phyloP scores from a whole-genome alignment of 2,329 filamentous ascomycete genomes.

The Rasamsonia emersonii region DNA sequence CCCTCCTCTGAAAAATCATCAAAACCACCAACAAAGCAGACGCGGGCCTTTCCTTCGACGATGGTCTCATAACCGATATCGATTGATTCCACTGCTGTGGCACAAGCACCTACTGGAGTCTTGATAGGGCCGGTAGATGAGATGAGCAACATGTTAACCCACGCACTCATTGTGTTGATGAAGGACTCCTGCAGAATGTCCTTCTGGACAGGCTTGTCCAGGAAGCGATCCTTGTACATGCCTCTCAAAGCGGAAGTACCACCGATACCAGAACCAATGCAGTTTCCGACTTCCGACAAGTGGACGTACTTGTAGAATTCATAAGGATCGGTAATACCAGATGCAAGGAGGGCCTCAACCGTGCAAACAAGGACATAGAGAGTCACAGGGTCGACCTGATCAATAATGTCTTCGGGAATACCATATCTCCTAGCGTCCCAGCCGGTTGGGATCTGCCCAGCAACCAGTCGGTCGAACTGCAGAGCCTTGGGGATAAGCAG shows the following conservation, averaged over 20 bases:
- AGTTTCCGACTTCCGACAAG: constrained; percentile 95
- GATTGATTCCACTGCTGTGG: constrained; percentile 92
- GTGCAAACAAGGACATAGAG: constrained; percentile 92
- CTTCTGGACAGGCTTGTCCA: constrained; percentile 96
- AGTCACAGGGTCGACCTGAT: constrained; percentile 93
- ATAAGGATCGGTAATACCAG: constrained; percentile 96
- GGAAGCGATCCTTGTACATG: constrained; percentile 97
- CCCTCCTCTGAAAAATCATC: constrained; percentile 99
- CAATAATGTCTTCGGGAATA: constrained; percentile 94
- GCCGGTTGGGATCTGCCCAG: constrained; percentile 91
- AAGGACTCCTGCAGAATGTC: constrained; percentile 99
- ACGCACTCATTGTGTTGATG: constrained; percentile 99
- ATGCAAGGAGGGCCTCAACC: constrained; percentile 79
- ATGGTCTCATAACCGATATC: constrained; percentile 99
- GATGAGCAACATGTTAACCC: constrained; percentile 98
- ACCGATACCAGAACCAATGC: constrained; percentile 96
- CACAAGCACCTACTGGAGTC: constrained; percentile 94
- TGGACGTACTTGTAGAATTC: constrained; percentile 99
- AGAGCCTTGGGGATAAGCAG: constrained; percentile 95
- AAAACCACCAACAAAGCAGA: constrained; percentile 97
- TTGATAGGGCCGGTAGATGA: constrained; percentile 98
- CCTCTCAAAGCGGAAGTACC: constrained; percentile 84
- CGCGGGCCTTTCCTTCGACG: constrained; percentile 91
- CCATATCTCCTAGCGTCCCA: constrained; percentile 97
- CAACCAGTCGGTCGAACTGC: constrained; percentile 92